Percentiles rank a stretch among this genome's conserved stretches.
Evolutionary conservation across 257 asterid species (phyloP).

Genomic region (Solanum okadae): DNA sequence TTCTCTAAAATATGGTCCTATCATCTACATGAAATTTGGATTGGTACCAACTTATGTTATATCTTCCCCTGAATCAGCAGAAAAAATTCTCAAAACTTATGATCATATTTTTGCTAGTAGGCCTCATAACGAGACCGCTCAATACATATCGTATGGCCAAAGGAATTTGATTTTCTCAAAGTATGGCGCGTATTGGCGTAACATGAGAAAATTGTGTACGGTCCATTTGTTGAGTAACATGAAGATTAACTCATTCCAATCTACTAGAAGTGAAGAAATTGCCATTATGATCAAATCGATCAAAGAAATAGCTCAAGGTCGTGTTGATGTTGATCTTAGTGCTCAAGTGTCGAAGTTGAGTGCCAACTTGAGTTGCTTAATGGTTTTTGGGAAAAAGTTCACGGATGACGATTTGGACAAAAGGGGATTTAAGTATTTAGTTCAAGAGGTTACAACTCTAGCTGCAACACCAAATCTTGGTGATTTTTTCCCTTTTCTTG

Average conservation of each 20-base stretch:
- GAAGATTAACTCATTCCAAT: conserved; percentile 29
- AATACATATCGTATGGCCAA: conserved; percentile 29
- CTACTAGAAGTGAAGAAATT: conserved; percentile 34
- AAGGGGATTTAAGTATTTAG: conserved; percentile 36
- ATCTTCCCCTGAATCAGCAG: conserved; percentile 42
- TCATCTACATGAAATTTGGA: conserved; percentile 39
- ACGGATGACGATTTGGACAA: conserved; percentile 33
- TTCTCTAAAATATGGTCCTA: conserved; percentile 33
- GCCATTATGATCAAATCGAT: conserved; percentile 19
- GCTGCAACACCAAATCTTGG: conserved; percentile 38
- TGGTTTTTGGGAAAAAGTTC: conserved; percentile 48
- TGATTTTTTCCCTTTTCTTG: conserved; percentile 32
- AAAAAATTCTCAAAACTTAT: conserved; percentile 35
- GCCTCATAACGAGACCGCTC: conserved; percentile 41
- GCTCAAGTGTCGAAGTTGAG: conserved; percentile 19
- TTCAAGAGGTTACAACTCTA: conserved; percentile 30
- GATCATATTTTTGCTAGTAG: conserved; percentile 39
- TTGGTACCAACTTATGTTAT: conserved; percentile 22
- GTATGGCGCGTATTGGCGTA: conserved; percentile 52
- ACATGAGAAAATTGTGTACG: conserved; percentile 47
- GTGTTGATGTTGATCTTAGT: conserved; percentile 8
- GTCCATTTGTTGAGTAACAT: conserved; percentile 28
- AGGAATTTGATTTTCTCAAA: conserved; percentile 16
- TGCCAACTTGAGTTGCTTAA: conserved; percentile 37
- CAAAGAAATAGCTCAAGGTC: conserved; percentile 1